Evolutionary conservation across 2,329 filamentous ascomycete species (phyloP).

Genomic region (Akanthomyces lecanii): DNA sequence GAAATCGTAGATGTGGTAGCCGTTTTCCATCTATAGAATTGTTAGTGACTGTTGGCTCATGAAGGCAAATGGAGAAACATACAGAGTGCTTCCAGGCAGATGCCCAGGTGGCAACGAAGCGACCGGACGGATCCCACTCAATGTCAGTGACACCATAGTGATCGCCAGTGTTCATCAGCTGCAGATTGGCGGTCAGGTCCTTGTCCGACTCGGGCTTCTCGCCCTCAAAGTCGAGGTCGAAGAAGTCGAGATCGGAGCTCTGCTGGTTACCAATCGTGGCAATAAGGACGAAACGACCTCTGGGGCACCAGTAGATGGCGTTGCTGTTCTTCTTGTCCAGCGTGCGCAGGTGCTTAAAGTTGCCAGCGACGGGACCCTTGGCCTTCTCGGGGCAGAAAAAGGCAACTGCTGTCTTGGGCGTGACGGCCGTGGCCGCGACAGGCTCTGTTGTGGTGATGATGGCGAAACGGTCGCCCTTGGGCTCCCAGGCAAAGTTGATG

Average conservation of each 20-base stretch:
- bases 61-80: slow-evolving; percentile 39
- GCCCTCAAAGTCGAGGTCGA: slow-evolving; percentile 95
- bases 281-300: slow-evolving; percentile 89
- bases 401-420: slow-evolving; percentile 88
- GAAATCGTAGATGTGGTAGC: slow-evolving; percentile 98
- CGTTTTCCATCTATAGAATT: slow-evolving; percentile 86
- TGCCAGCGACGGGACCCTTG: slow-evolving; percentile 76
- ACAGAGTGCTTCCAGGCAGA: slow-evolving; percentile 95
- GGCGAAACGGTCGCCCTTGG: slow-evolving; percentile 94
- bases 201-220: slow-evolving; percentile 92
- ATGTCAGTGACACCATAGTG: slow-evolving; percentile 98
- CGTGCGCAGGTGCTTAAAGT: slow-evolving; percentile 94
- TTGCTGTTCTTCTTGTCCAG: slow-evolving; percentile 99
- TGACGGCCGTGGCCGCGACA: slow-evolving; percentile 69
- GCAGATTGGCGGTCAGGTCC: slow-evolving; percentile 89
- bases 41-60: slow-evolving; percentile 14
- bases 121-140: slow-evolving; percentile 95
- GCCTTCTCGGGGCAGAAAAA: slow-evolving; percentile 97
- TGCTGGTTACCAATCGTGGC: slow-evolving; percentile 90
- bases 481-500: slow-evolving; percentile 99
- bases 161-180: slow-evolving; percentile 88
- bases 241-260: slow-evolving; percentile 95
- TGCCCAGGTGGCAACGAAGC: slow-evolving; percentile 89
- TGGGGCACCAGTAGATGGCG: slow-evolving; percentile 97
- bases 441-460: slow-evolving; percentile 93